A percentile compares a stretch with the other conserved stretches of the same genome.
phyloP scores from a whole-genome alignment of 2,329 filamentous ascomycete genomes.

The Clonostachys byssicola region DNA sequence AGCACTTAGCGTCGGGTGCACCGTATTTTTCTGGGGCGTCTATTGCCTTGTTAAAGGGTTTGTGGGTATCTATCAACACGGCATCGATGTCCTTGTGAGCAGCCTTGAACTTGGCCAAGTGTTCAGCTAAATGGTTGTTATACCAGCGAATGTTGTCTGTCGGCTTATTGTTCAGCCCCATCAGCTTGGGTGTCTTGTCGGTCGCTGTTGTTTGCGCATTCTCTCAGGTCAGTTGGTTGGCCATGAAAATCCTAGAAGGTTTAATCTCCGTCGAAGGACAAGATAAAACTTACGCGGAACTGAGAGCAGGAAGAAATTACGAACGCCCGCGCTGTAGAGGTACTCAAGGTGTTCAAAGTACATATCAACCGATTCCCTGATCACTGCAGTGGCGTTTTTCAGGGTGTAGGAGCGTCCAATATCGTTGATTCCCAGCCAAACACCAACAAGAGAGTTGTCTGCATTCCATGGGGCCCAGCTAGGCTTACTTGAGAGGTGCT shows the following conservation, averaged over 20 bases:
- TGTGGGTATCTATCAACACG: conserved; percentile 31
- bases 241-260: too few species aligned
- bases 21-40: conserved; percentile 34
- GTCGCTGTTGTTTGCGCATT: not conserved
- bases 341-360: conserved; percentile 34
- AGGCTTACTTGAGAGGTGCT: conserved; percentile 20
- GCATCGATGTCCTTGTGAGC: conserved; percentile 23
- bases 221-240: not conserved
- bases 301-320: conserved; percentile 56
- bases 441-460: conserved; percentile 32
- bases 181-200: conserved; percentile 28
- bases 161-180: conserved; percentile 9
- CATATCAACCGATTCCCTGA: conserved; percentile 32
- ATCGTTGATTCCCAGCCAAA: conserved; percentile 55
- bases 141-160: conserved; percentile 24
- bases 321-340: conserved; percentile 46
- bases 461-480: conserved; percentile 33
- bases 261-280: too few species aligned
- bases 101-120: conserved; percentile 21
- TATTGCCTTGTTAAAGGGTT: conserved; percentile 34
- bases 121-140: conserved; percentile 23
- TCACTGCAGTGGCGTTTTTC: conserved; percentile 20
- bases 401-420: conserved; percentile 42
- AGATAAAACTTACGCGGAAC: conserved; percentile 38
- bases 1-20: conserved; percentile 34